phyloP scores from a whole-genome alignment of 1,284 basidiomycete genomes.

The Rhizopogon hawkerae region DNA sequence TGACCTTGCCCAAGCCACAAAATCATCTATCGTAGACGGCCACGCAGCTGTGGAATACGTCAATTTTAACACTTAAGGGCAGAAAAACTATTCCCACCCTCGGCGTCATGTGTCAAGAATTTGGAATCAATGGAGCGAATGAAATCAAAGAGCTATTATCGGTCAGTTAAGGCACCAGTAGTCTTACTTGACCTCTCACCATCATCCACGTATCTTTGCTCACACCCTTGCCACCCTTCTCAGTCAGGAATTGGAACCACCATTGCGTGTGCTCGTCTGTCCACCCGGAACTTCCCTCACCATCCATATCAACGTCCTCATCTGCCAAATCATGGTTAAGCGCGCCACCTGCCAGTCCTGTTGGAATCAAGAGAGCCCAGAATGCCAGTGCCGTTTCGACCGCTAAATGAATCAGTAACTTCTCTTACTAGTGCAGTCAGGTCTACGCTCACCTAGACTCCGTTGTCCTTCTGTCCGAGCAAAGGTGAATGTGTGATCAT shows the following conservation, averaged over 20 bases:
- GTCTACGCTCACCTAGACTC: conserved; percentile 47
- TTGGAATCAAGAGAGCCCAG: conserved; percentile 79
- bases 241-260: conserved; percentile 80
- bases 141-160: conserved; percentile 67
- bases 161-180: conserved; percentile 1
- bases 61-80: background rate
- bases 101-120: conserved; percentile 78
- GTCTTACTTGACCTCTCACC: conserved; percentile 36
- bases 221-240: conserved; percentile 71
- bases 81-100: conserved; percentile 47
- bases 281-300: conserved; percentile 47
- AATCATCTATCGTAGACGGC: conserved; percentile 85
- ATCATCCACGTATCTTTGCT: conserved; percentile 94
- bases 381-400: conserved; percentile 73
- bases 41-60: conserved; percentile 57
- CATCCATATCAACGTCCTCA: conserved; percentile 26
- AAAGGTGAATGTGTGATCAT: conserved; percentile 85
- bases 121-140: conserved; percentile 72
- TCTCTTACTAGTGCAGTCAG: conserved; percentile 6
- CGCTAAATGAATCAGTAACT: conserved; percentile 30
- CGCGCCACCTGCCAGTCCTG: conserved; percentile 68
- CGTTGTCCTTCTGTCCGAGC: conserved; percentile 70
- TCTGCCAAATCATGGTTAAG: conserved; percentile 44
- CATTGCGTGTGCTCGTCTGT: conserved; percentile 56
- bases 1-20: conserved; percentile 61